Base-by-base conservation (phyloP, 192 early-diverging fungal genomes). In the Jimgerdemannia lactiflua region DNA sequence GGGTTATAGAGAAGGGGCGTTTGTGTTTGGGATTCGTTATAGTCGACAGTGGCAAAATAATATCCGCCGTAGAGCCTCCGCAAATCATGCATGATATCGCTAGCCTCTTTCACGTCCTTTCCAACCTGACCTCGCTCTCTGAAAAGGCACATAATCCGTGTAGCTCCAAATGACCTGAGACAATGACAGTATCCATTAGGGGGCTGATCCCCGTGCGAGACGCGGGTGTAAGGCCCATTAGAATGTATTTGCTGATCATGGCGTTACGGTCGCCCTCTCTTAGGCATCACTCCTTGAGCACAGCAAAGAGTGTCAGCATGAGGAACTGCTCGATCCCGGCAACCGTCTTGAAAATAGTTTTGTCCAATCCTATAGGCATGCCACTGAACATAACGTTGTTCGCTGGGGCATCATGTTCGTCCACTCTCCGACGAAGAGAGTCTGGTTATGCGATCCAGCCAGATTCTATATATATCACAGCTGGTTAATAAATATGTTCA, bases 111-210 rank as follows among this genome's bases (percentile, higher is more conserved):
- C 69, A 72, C 71, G 64, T 79, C 59, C 74, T 72, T 75, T 64
- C 63, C 39, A 79, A 81, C 66, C 67, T 77, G 80, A 81, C 80
- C 68, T 81, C 76, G 67, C 29, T 75, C 72, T 81, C 76, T 41
- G 76, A 69, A 65, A 81, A 76, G 49, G 76, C 80, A 75, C 80
- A 78, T 78, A 78, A 75, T 75, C 80, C 80, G 69, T 81, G 76
- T 69, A 81, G 74, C 43, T 67, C 71, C 43, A 29, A 44, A 7
- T 72, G 64, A 70, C 66, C 67, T 39, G 80, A 81, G 74, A 81
- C 70, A 43, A 81, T 69, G 70, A 68, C 49, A 72, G 80, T 54
- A 77, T 76, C 80, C 19, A 39, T 65, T 39, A 81, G 80, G 64
- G 76, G 80, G 70, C 75, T 81, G 76, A 78, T 71, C 64, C 73